Evolutionary conservation across 2,329 filamentous ascomycete species (phyloP).

Genomic region (Alternaria dauci): DNA sequence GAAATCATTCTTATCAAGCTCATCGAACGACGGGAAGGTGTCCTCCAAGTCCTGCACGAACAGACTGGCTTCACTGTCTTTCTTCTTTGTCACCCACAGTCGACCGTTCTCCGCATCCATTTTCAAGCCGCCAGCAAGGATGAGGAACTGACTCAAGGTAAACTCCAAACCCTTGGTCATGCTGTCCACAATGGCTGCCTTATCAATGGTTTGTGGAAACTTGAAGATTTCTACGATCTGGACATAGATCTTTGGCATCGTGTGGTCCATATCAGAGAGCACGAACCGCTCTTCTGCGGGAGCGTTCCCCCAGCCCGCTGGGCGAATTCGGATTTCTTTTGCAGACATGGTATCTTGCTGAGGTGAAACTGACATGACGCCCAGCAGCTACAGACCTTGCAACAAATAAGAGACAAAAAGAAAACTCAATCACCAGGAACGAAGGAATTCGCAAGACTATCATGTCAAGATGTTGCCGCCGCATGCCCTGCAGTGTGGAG

Average conservation of each 20-base stretch:
- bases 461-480: neutral
- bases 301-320: conserved; percentile 1
- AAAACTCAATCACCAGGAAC: neutral
- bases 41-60: conserved; percentile 21
- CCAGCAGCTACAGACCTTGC: neutral
- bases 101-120: conserved; percentile 21
- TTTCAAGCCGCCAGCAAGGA: conserved; percentile 22
- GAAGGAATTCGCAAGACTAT: neutral
- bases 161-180: conserved; percentile 24
- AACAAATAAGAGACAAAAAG: neutral
- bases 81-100: conserved; percentile 26
- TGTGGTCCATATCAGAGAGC: conserved; percentile 10
- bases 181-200: conserved; percentile 18
- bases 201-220: conserved; percentile 13
- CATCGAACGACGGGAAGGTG: conserved; percentile 21
- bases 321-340: neutral
- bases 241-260: conserved; percentile 32
- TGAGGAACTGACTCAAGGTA: conserved; percentile 23
- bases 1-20: conserved; percentile 27
- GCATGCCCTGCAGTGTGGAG: neutral
- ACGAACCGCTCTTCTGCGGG: neutral
- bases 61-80: conserved; percentile 19
- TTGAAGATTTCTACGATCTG: conserved; percentile 27
- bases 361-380: neutral
- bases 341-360: neutral